These are phyloP conservation scores for Yamagishiella unicocca DNA, from an alignment of 139 green algal species.

Conservation along the genomic window DNA sequence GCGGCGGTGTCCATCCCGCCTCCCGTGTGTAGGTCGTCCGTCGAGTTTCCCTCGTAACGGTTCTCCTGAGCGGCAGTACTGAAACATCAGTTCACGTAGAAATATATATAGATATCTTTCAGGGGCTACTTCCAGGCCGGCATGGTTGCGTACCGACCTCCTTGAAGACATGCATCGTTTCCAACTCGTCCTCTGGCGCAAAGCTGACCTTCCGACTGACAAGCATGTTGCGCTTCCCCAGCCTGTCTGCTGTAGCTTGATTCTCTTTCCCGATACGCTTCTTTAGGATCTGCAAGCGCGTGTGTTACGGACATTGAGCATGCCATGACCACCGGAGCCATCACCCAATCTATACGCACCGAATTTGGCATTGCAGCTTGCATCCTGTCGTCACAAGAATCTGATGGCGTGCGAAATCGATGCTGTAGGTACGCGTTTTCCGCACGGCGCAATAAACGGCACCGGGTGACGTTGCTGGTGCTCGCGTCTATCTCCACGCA, in stretches of 20 bases:
- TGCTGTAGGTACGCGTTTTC: no score
- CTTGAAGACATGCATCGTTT: conserved; percentile 76
- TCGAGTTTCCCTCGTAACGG: conserved; percentile 2
- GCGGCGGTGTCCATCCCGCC: background rate
- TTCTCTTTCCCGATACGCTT: conserved; percentile 64
- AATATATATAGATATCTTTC: no score
- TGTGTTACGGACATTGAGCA: background rate
- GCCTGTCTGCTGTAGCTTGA: conserved; percentile 29
- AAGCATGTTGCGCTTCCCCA: conserved; percentile 52
- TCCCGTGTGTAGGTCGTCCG: background rate
- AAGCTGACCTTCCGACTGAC: conserved; percentile 76
- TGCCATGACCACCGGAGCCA: background rate
- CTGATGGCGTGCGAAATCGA: no score
- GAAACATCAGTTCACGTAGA: no score
- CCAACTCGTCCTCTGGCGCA: conserved; percentile 78
- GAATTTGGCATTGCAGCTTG: conserved; percentile 35
- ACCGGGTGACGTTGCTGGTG: no score
- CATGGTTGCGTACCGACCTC: no score
- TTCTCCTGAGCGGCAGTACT: no score
- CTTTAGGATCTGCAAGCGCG: conserved; percentile 55
- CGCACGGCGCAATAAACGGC: no score
- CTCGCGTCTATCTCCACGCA: no score
- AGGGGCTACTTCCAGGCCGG: no score
- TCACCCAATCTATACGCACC: background rate
- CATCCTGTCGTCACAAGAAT: no score